Conservation (phyloP, 2,329 filamentous ascomycete species). For the Botrytis porri region DNA sequence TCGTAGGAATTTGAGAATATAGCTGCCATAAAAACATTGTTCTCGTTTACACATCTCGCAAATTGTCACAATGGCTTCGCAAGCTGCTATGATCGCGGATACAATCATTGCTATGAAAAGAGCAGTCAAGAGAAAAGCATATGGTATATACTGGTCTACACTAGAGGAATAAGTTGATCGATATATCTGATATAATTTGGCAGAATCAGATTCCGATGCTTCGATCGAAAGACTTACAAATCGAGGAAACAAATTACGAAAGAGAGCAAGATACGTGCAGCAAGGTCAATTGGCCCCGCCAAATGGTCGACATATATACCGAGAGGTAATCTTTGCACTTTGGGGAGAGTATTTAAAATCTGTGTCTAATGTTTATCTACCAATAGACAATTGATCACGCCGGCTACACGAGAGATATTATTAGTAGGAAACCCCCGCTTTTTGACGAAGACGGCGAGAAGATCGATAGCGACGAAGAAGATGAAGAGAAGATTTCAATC, state of each 20-base stretch:
- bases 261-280: constrained; percentile 67
- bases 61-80: constrained; percentile 47
- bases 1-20: constrained; percentile 1
- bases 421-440: constrained; percentile 69
- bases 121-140: constrained; percentile 61
- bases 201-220: constrained; percentile 77
- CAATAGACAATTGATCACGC: constrained; percentile 69
- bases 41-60: neutral
- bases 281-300: constrained; percentile 66
- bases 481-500: constrained; percentile 55
- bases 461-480: constrained; percentile 69
- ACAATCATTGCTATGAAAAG: constrained; percentile 68
- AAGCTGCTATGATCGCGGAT: constrained; percentile 62
- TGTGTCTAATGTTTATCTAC: constrained; percentile 8
- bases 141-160: constrained; percentile 47
- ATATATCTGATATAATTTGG: constrained; percentile 23
- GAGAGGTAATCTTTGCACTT: constrained; percentile 53
- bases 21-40: neutral
- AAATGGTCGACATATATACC: constrained; percentile 65
- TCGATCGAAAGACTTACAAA: constrained; percentile 68
- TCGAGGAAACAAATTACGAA: constrained; percentile 77
- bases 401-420: constrained; percentile 68
- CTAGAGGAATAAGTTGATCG: constrained; percentile 26
- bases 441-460: constrained; percentile 78
- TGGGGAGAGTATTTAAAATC: neutral